Conservation (phyloP, 768 basidiomycete species). For the Clathrus columnatus region DNA sequence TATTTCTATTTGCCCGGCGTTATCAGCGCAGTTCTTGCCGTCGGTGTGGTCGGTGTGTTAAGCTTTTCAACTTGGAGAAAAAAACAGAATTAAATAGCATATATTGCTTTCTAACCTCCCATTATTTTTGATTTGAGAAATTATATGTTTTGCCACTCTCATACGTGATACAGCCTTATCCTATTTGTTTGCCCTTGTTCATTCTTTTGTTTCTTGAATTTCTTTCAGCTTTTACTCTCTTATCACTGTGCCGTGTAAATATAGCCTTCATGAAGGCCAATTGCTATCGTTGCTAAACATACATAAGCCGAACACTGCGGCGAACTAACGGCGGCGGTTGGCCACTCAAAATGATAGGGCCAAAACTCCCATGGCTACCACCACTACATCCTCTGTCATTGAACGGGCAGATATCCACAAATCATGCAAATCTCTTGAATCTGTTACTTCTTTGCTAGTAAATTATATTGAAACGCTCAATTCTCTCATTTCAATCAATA, state of each 20-base stretch:
- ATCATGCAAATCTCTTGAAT: conserved; percentile 68
- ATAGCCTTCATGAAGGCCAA: background rate
- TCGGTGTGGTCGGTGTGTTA: conserved; percentile 68
- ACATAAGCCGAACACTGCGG: background rate
- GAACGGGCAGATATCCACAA: conserved; percentile 73
- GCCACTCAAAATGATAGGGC: background rate
- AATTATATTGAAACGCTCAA: conserved; percentile 69
- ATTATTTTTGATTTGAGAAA: background rate
- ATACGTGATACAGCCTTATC: background rate
- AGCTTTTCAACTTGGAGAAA: conserved; percentile 66
- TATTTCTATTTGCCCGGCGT: conserved; percentile 71
- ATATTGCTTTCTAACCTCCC: background rate
- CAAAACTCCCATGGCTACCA: background rate
- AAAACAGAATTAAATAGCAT: conserved; percentile 32
- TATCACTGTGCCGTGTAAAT: too few relatives aligned
- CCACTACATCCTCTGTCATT: conserved; percentile 27
- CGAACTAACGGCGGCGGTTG: background rate
- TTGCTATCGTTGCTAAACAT: background rate
- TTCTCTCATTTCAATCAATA: conserved; percentile 56
- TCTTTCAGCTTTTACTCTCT: background rate
- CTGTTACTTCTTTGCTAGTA: conserved; percentile 53
- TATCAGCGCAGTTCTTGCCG: conserved; percentile 76
- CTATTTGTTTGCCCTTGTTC: background rate
- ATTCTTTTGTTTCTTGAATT: background rate
- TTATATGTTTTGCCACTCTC: background rate